Percentiles rank a stretch among this genome's conserved stretches.
phyloP scores from a whole-genome alignment of 148 eudicot genomes.

The Rhododendron williamsianum region DNA sequence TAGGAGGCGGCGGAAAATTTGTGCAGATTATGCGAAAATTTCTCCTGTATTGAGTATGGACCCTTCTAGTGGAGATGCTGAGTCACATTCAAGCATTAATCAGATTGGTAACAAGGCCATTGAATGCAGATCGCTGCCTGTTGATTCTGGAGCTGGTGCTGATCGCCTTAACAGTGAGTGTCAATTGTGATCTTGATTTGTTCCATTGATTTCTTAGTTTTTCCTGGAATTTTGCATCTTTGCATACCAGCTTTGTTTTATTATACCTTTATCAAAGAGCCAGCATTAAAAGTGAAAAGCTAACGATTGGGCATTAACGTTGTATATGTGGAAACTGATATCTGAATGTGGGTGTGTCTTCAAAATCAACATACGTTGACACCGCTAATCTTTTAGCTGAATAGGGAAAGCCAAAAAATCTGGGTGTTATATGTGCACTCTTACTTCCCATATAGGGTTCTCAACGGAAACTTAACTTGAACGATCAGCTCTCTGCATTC shows the following conservation, averaged over 20 bases:
- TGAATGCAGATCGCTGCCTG: slow-evolving; percentile 19
- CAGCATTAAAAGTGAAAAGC: not conserved
- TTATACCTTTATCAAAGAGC: too few species aligned
- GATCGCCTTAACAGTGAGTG: slow-evolving; percentile 24
- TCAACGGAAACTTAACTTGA: too few species aligned
- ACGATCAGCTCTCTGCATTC: too few species aligned
- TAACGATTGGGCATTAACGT: not conserved
- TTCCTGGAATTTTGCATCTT: not conserved
- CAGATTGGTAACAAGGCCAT: slow-evolving; percentile 16
- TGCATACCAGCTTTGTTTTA: not conserved
- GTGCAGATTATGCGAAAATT: slow-evolving; percentile 30
- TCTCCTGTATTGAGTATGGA: slow-evolving; percentile 36
- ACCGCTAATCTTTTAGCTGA: not conserved
- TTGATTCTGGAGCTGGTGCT: slow-evolving; percentile 18
- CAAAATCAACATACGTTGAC: not conserved
- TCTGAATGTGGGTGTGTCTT: not conserved
- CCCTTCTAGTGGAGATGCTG: slow-evolving; percentile 22
- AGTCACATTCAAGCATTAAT: slow-evolving; percentile 27
- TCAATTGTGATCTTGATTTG: slow-evolving; percentile 3
- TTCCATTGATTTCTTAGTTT: not conserved
- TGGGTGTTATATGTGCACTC: not conserved
- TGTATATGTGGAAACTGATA: not conserved
- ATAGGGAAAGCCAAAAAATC: not conserved
- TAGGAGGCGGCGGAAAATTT: slow-evolving; percentile 42
- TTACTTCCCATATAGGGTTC: too few species aligned